Conservation (phyloP, 495 filamentous ascomycete species). For the Aspergillus homomorphus region DNA sequence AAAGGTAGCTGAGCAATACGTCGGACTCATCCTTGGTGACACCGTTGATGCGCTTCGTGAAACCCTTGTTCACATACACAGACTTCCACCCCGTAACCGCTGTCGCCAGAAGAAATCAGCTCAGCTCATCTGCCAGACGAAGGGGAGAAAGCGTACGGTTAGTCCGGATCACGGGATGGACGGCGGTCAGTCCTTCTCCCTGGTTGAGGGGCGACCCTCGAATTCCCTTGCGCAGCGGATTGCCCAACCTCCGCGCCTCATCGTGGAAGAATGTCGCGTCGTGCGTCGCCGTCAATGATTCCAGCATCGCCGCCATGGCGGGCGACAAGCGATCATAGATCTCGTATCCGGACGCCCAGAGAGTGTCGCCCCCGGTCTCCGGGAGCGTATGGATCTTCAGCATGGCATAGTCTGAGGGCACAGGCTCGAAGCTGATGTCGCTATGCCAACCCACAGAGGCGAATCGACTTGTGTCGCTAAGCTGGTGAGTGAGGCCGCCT, state of each 20-base stretch:
- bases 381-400: conserved; percentile 62
- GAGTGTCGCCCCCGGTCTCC: conserved; percentile 64
- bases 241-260: conserved; percentile 23
- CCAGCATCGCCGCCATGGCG: conserved; percentile 60
- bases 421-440: conserved; percentile 67
- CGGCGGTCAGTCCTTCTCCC: conserved; percentile 55
- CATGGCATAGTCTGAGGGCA: conserved; percentile 63
- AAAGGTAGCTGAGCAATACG: conserved; percentile 33
- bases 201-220: conserved; percentile 56
- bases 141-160: conserved; percentile 50
- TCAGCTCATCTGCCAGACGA: neutral
- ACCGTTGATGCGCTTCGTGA: conserved; percentile 63
- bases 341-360: conserved; percentile 43
- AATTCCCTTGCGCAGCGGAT: conserved; percentile 24
- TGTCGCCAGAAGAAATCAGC: conserved; percentile 17
- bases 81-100: conserved; percentile 73
- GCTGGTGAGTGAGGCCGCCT: conserved; percentile 35
- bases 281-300: conserved; percentile 62
- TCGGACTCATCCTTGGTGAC: conserved; percentile 35
- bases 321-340: conserved; percentile 67
- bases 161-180: conserved; percentile 71
- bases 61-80: conserved; percentile 63
- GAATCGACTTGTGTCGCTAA: conserved; percentile 31
- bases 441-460: conserved; percentile 58
- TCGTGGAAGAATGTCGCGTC: conserved; percentile 51